Base-by-base conservation (phyloP, 2,329 filamentous ascomycete species). In the Epichloe glyceriae region DNA sequence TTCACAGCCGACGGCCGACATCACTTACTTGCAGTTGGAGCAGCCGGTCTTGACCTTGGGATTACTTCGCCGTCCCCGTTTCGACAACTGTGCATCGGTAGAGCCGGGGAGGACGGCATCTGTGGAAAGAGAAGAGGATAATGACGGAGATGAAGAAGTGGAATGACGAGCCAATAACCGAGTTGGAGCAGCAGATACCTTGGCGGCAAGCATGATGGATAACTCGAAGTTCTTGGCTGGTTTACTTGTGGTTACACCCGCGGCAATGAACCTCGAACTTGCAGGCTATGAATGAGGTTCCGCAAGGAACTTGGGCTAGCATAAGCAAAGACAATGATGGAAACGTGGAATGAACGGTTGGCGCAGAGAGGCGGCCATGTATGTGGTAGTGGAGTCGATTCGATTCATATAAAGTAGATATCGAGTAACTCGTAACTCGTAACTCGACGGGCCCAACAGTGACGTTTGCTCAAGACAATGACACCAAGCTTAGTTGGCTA, bases 31-130 rank as follows among this genome's bases (percentile, higher is more conserved):
- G 80, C 80, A 85, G 63, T 79, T 82, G 58, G 71, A 73, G 64
- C 81, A 84, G 40, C 80, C 80, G 1, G 80, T 83, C 67, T 82
- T 83, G 55, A 82, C 80, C 61, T 83, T 83, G 14, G 77, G 75
- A 56, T 71, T 75, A 61, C 77, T 80, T 30, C 69, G 73, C 50
- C 77, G 70, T 14, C 67, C 68, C 49, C 75, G 70, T 60, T 71
- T 76, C 37, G 61, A 49, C 4, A 47, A 42, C 34, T 41, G 41
- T 19, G 5, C 40, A 43, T 44, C 46, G n/a, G 15, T 7, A 15
- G 45, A 26, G 12, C 17, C 39, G 17, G 17, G n/a, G 7, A 35
- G 30, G 30, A 10, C 30, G 15, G 11, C 20, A 33, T 10, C 19
- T 17, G 4, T 37, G 34, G 45, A 33, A 30, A 33, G 38, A 11